Evolutionary conservation across 495 filamentous ascomycete genomes (phyloP), one percentile per base, ranked within the genome.

Genomic region (Friedmanniomyces simplex): DNA sequence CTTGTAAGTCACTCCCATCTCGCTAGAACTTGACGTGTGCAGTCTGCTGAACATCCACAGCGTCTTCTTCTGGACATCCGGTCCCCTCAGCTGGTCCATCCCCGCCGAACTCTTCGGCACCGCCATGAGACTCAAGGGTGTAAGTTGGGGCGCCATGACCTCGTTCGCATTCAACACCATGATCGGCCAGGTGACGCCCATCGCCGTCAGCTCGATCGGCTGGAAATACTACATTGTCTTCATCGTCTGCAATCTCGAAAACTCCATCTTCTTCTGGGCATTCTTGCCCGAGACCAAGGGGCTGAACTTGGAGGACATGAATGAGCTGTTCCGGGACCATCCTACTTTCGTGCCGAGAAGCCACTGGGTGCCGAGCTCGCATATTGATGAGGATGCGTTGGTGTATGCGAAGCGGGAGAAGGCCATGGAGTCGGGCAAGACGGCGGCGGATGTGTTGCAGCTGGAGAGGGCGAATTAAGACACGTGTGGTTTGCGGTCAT

Each of bases 261-360:
- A 66, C 50, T 64, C 60, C 7, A 21, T 69, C 42, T 72, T 69
- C 63, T 68, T 66, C 46, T 67, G 67, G 63, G 67, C 64, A 48
- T 65, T 69, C 48, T 58, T 68, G 28, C 69, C 69, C 1, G 69
- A 72, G 58, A 70, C 68, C 24, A 71, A 71, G 47, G 58, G 65
- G 4, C 54, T 71, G n/a, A 67, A 63, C 28, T 57, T 71, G 42
- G 69, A 71, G 20, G 34, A 42, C 34, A 61, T 57, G 59, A 63
- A 71, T 54, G 69, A 71, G 48, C 54, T 71, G 12, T 71, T 71
- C 55, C 49, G 58, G 6, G 63, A 67, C 18, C 43, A 54, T 20
- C 65, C 65, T 13, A 48, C 49, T 8, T 66, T 67, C 47, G 59
- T 67, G 45, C 64, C 64, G 7, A 55, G 59, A 7, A 61, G 50